Base-by-base conservation (phyloP, 345 rosid species). In the Ceriops decandra region DNA sequence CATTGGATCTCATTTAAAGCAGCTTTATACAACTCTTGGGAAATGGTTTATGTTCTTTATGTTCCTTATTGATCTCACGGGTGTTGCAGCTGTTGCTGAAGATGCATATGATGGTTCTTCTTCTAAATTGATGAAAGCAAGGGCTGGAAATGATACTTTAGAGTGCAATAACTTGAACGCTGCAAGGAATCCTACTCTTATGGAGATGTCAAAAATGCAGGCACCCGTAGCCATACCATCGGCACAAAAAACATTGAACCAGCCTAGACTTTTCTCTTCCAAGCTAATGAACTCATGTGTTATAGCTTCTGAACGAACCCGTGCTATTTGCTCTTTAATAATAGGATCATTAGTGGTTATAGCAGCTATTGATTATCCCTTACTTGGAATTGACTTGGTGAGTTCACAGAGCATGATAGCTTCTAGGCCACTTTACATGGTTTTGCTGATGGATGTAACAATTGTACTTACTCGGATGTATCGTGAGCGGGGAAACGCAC, bases 391-490 rank as follows among this genome's bases (percentile, higher is more conserved):
- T 20, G 72, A 74, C 61, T 64, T 80, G 19, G 68, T 70, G 21
- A 85, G 80, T 58, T 78, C 84, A 1, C 70, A 72, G 10, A 81
- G 79, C 68, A 58, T 83, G 57, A 57, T 84, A 69, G 80, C 80
- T 66, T 70, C 81, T 47, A 83, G 85, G 78, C 95, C 98, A 15
- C 71, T 92, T 66, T 90, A 79, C 79, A 77, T 85, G n/a, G 72
- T 90, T 49, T 61, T 92, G 42, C 72, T 88, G 33, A 83, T 88
- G 19, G 86, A 90, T 74, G 74, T 80, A 33, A 81, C 84, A 2
- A 79, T 84, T 19, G 85, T 87, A 58, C 74, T 88, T 22, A 68
- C 70, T 11, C 76, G 77, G 46, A 35, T 88, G 76, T 71, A 52
- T 66, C 70, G 71, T 5, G 79, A 83, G 75, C 63, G 46, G 64